Conservation (phyloP, 768 basidiomycete species). For the Tulasnella sp. region DNA sequence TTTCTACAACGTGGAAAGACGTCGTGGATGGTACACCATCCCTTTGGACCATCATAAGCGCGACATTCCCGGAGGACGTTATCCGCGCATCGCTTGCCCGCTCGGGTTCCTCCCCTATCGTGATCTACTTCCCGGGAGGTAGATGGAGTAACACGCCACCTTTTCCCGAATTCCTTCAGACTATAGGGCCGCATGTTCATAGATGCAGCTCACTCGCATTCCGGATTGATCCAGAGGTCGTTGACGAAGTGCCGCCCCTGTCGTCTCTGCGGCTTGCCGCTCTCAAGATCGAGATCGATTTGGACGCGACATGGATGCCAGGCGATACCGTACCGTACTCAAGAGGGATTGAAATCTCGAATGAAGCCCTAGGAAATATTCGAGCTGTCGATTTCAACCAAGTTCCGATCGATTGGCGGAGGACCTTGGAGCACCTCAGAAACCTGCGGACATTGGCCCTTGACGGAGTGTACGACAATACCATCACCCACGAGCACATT, state of each 20-base stretch:
- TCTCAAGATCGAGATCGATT: neutral
- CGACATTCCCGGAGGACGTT: neutral
- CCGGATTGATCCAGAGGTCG: neutral
- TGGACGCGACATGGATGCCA: neutral
- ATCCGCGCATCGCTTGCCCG: neutral
- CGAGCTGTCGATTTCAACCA: neutral
- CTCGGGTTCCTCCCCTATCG: neutral
- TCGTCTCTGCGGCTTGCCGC: neutral
- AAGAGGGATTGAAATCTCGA: neutral
- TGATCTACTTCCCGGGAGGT: neutral
- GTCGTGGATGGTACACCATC: neutral
- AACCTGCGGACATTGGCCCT: neutral
- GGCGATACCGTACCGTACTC: neutral
- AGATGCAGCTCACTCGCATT: neutral
- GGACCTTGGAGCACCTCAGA: neutral
- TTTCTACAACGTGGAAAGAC: neutral
- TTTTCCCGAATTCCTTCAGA: neutral
- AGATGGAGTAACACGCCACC: neutral
- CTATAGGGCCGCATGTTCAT: neutral
- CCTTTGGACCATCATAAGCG: neutral
- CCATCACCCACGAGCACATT: neutral
- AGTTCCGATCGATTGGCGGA: neutral
- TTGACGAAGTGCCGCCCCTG: neutral
- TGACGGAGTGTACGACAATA: neutral
- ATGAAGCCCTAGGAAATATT: neutral